These are phyloP conservation scores for Fusarium globosum DNA, from an alignment of 2,329 filamentous ascomycete genomes.

Conservation along the genomic window DNA sequence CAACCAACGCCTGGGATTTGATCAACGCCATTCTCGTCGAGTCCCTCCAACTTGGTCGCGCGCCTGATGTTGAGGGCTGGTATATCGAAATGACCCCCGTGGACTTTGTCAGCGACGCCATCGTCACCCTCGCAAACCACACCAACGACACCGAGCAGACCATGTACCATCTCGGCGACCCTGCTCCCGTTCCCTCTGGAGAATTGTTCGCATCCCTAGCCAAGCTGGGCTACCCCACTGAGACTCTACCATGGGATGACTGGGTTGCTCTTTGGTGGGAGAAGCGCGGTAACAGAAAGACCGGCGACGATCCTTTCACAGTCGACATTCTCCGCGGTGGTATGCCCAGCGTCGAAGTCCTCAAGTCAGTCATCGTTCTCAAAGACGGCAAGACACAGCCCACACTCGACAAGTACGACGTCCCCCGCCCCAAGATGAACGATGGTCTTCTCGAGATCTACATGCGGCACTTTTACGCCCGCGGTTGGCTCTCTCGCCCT, in stretches of 20 bases:
- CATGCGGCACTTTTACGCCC: slow-evolving; percentile 81
- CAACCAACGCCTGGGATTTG: slow-evolving; percentile 82
- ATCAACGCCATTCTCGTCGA: slow-evolving; percentile 81
- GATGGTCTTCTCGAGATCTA: slow-evolving; percentile 79
- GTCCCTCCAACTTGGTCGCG: slow-evolving; percentile 77
- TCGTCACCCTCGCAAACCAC: slow-evolving; percentile 75
- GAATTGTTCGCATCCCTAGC: slow-evolving; percentile 72
- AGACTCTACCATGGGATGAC: slow-evolving; percentile 74
- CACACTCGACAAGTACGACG: slow-evolving; percentile 60
- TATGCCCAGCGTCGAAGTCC: slow-evolving; percentile 80
- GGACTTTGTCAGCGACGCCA: slow-evolving; percentile 81
- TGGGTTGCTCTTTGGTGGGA: slow-evolving; percentile 81
- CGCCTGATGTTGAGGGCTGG: slow-evolving; percentile 79
- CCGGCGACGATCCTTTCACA: slow-evolving; percentile 78
- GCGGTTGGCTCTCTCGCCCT: slow-evolving; percentile 77
- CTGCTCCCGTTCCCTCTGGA: slow-evolving; percentile 73
- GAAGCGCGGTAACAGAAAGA: slow-evolving; percentile 71
- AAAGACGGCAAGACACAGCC: slow-evolving; percentile 76
- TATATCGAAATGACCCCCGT: slow-evolving; percentile 86
- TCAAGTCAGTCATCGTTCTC: slow-evolving; percentile 77
- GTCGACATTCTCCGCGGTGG: slow-evolving; percentile 83
- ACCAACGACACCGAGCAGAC: slow-evolving; percentile 69
- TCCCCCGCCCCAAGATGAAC: slow-evolving; percentile 77
- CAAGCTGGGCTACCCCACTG: slow-evolving; percentile 76
- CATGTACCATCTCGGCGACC: slow-evolving; percentile 80